Base-by-base conservation (phyloP, 805 yeast genomes). In the Komagataella phaffii region DNA sequence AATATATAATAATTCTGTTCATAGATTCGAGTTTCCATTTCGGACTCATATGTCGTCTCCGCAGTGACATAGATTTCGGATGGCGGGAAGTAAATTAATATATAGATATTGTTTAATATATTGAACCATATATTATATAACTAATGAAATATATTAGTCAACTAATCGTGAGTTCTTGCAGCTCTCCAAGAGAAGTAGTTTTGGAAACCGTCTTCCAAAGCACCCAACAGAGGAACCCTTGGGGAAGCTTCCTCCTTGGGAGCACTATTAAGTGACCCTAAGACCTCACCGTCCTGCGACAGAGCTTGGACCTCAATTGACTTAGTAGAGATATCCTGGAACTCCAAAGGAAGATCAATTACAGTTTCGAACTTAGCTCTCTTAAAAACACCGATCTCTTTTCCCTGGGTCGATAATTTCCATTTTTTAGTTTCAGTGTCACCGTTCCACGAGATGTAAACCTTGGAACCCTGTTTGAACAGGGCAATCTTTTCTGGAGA, bases 401-500 rank as follows among this genome's bases (percentile, higher is more conserved):
- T 30, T 10, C n/a, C 40, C 14, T 30, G 3, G 40, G 40, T 8
- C 14, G 12, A 63, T 50, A 63, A 56, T 50, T 58, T 60, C 72
- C 73, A 68, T 7, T 44, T 47, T 49, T 58, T 58, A 30, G 71
- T 67, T 24, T 55, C 51, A 2, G 72, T 68, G 50, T 67, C 72
- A n/a, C 71, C 73, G 56, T 67, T 68, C 71, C 72, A 68, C 40
- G 67, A 62, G 46, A 67, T 65, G 50, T 64, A 66, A 2, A 64
- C 51, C 7, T 49, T 47, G 3, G 64, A 58, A 7, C 59, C 57
- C 3, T 57, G 58, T 8, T 57, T 53, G 51, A 52, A 48, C 5
- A 63, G 55, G 1, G 71, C 70, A 53, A 68, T 62, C 6, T 58
- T 59, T 47, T 69, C 72, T 18, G 58, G 53, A 7, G 72, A 68